Base-by-base conservation (phyloP, 2,329 filamentous ascomycete species). In the Scedosporium apiospermum region DNA sequence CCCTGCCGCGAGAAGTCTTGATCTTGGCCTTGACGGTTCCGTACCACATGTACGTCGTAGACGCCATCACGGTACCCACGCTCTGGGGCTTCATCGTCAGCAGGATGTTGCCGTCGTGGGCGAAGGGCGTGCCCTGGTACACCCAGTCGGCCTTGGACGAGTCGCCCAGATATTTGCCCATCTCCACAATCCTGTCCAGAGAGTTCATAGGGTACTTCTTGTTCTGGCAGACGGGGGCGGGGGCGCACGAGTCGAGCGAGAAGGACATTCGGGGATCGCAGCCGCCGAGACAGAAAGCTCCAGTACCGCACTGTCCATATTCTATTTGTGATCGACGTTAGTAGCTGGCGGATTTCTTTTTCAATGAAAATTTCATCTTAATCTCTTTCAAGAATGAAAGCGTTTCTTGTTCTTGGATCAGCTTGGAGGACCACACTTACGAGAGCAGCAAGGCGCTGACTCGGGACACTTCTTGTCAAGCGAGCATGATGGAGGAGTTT, bases 1-100 rank as follows among this genome's bases (percentile, higher is more conserved):
- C 95, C 57, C 81, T 78, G 63, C 92, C 93, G 70, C 90, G 87
- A 66, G 88, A 89, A 0, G 92, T 93, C 81, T 91, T 95, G 74
- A 98, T 80, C 63, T 80, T 89, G 62, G 91, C 91, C 74, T 88
- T 89, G 70, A 96, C 88, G 75, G 90, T 96, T 71, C 95, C 95
- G 75, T 98, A 99, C 95, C 95, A 98, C 76, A 99, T 88, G 77
- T 97, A 98, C 67, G 86, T 82, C 63, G 91, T 93, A 6, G 84
- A 82, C 66, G 92, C 89, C 62, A 99, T 77, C 57, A 99, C 85
- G 9, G 95, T 97, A 62, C 95, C 95, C 49, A 91, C 89, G 41
- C 89, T 93, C 68, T 88, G 83, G 66, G 88, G 84, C 51, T 90
- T 86, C 93, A 99, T 96, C 67, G 93, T 98, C 71, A 99, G 80